Percentiles rank a stretch among this genome's conserved stretches.
Evolutionary conservation across 495 filamentous ascomycete genomes (phyloP).

Genomic region (Penicillium soppii): DNA sequence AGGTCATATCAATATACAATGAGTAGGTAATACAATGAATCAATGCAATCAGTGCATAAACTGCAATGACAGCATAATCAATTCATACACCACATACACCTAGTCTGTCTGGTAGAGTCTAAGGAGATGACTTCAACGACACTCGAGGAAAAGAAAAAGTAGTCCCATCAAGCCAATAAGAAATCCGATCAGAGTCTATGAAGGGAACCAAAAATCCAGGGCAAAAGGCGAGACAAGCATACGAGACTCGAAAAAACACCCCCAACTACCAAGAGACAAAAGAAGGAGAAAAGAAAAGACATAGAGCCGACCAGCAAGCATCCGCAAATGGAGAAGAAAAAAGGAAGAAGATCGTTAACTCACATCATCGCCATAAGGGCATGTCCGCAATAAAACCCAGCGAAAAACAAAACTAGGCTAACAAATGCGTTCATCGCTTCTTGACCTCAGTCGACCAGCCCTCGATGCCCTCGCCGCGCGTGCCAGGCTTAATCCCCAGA

Average conservation of each 20-base stretch:
- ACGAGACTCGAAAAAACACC: slow-evolving; percentile 5
- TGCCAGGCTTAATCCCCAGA: slow-evolving; percentile 72
- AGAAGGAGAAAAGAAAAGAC: slow-evolving; percentile 2
- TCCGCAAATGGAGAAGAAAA: slow-evolving; percentile 10
- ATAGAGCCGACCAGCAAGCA: slow-evolving; percentile 14
- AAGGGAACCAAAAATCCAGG: neutral
- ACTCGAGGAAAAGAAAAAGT: neutral
- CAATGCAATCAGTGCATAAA: neutral
- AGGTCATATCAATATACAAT: neutral
- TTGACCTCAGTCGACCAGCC: slow-evolving; percentile 92
- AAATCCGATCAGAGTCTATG: slow-evolving; percentile 3
- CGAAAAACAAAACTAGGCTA: slow-evolving; percentile 18
- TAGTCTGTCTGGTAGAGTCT: neutral
- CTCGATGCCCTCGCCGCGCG: slow-evolving; percentile 89
- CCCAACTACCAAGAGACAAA: neutral
- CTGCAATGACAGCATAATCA: neutral
- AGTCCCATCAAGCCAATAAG: neutral
- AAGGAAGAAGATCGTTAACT: slow-evolving; percentile 26
- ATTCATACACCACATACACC: too few species aligned
- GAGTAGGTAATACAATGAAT: neutral
- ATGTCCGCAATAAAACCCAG: slow-evolving; percentile 11
- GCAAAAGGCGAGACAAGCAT: neutral
- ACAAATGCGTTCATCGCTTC: slow-evolving; percentile 56
- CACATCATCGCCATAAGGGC: slow-evolving; percentile 13
- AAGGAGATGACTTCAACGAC: neutral